These are phyloP conservation scores for Calocera cornea DNA, from an alignment of 768 basidiomycete species.

Conservation along the genomic window DNA sequence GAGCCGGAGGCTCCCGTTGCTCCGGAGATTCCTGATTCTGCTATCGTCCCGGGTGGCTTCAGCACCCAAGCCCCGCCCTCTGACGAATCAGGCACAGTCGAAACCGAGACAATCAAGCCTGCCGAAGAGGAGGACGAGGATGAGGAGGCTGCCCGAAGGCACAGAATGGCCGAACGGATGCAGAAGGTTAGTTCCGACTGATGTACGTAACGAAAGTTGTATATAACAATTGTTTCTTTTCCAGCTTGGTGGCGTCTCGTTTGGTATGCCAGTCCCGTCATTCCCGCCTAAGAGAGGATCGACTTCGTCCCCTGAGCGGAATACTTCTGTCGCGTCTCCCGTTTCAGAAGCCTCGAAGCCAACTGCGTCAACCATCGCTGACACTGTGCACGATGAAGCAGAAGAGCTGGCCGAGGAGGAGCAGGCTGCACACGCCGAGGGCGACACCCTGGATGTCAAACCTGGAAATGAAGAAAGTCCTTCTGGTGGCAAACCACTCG, in stretches of 20 bases:
- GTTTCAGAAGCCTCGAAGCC: background rate
- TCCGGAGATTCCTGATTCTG: background rate
- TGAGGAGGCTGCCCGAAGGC: constrained; percentile 33
- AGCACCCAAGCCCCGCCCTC: background rate
- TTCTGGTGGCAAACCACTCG: background rate
- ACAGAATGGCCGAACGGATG: constrained; percentile 83
- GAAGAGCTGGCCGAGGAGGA: background rate
- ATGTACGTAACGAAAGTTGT: background rate
- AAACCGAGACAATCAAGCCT: background rate
- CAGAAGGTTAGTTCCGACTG: constrained; percentile 51
- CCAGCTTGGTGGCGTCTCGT: background rate
- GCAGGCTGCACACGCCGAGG: background rate
- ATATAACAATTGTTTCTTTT: constrained; percentile 1
- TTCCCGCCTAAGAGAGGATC: background rate
- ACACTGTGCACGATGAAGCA: background rate
- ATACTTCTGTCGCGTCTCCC: background rate
- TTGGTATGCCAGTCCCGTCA: background rate
- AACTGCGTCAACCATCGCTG: background rate
- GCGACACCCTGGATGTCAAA: background rate
- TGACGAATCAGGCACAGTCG: background rate
- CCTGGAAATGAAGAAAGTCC: background rate
- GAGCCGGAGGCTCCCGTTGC: background rate
- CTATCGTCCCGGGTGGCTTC: background rate
- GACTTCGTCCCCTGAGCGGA: background rate
- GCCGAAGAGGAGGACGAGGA: constrained; percentile 14